Evolutionary conservation across 2,329 filamentous ascomycete species (phyloP), one percentile per base, ranked within the genome.

Genomic region (Sarocladiaceae sp.): DNA sequence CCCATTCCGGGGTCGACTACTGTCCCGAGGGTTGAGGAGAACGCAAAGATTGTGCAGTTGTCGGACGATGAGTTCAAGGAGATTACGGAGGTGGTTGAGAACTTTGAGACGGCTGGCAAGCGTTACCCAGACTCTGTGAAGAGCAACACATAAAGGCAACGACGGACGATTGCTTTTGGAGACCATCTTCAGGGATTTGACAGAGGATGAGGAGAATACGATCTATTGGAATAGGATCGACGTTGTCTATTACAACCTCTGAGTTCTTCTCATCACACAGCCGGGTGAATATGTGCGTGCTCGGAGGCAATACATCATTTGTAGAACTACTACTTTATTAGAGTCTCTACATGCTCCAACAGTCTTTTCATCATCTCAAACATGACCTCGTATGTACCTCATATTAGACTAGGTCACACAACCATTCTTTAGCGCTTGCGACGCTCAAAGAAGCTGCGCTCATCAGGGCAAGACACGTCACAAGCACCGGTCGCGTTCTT

Each of bases 1-100:
- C 84, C 84, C 5, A 87, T 88, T 55, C 86, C 85, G 0, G 85
- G 85, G 2, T 79, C 84, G 8, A 80, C 79, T 1, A 81, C 74
- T 4, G 70, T 68, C 10, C 73, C 69, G 33, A 73, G 83, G 20
- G 74, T 87, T 11, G 59, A 70, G n/a, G 84, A 88, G 71, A 88
- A 88, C 58, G 66, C 72, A 28, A 75, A 71, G 54, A 57, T 70
- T 31, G 68, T 83, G 4, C 67, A 75, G 1, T 62, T 85, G 42
- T 74, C 68, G 1, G 69, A 74, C 2, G 71, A 71, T 4, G 82
- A 84, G 56, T 61, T 81, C 63, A 62, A 60, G 5, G 71, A 74
- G 56, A 77, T 84, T 48, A 75, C 81, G 47, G 59, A 60, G 15
- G 72, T 79, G 10, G 59, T 84, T 22, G 67, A 64, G 10, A 71